Base-by-base conservation (phyloP, 805 yeast species). In the Monosporozyma unispora region DNA sequence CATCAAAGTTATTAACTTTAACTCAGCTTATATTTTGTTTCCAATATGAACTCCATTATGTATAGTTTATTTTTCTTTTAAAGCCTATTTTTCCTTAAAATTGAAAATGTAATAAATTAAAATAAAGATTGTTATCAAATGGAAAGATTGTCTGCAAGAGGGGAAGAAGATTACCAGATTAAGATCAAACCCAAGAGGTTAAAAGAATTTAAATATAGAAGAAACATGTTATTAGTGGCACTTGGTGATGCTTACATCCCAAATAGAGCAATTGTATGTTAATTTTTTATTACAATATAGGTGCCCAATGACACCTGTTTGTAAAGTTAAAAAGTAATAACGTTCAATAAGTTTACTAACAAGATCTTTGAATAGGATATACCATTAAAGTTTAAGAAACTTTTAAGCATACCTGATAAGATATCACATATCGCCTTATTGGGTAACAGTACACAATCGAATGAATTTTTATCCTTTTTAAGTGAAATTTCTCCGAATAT, bases 191-290 rank as follows among this genome's bases (percentile, higher is more conserved):
- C n/a, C 33, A 29, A 29, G 33, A 29, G 33, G 11, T 31, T 31
- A 14, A 31, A 31, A 5, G 6, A 14, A 31, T 31, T 31, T 10
- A 31, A 9, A 10, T 7, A 41, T n/a, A 41, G 7, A 38, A 16
- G 18, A 22, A 44, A 21, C 9, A 84, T 85, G 93, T 72, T 85
- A 43, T 71, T 84, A 22, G 71, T 91, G 41, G 95, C 95, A 2
- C 79, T 91, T 54, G 96, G 96, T 9, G 98, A 91, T 63, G 74
- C 91, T 1, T 88, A 83, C 65, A 84, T 91, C 29, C 99, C 99
- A 1, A 89, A 87, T 50, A 72, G 96, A 55, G 86, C 91, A 9
- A 72, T 78, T 25, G 90, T 73, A 63, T 54, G 80, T 68, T 27
- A 29, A 16, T 23, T 35, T 28, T 12, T 31, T 8, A 31, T 31